Evolutionary conservation across 1,139 yeast species (phyloP).

Genomic region (Oligophagozyma castellii): DNA sequence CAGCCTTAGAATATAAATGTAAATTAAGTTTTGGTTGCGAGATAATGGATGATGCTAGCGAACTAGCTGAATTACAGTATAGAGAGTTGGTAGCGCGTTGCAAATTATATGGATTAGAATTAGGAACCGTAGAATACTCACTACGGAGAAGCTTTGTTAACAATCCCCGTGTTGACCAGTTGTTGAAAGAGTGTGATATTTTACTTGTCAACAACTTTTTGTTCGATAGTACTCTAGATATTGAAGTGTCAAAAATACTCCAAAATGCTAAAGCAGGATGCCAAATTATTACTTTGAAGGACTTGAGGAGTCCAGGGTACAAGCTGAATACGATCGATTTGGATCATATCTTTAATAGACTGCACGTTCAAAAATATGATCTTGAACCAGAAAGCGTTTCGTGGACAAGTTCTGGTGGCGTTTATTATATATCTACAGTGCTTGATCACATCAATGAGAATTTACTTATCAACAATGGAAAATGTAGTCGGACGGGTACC

Average conservation of each 20-base stretch:
- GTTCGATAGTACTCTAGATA: slow-evolving; percentile 61
- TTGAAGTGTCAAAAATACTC: slow-evolving; percentile 52
- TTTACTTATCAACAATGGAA: slow-evolving; percentile 22
- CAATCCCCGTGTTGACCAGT: slow-evolving; percentile 39
- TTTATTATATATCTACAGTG: slow-evolving; percentile 66
- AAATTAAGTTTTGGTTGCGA: slow-evolving; percentile 74
- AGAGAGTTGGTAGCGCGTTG: slow-evolving; percentile 45
- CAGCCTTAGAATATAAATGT: slow-evolving; percentile 78
- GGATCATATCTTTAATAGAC: slow-evolving; percentile 49
- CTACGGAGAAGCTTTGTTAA: slow-evolving; percentile 60
- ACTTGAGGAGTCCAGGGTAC: slow-evolving; percentile 41
- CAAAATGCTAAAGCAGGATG: slow-evolving; percentile 58
- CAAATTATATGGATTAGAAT: slow-evolving; percentile 46
- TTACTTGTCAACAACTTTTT: slow-evolving; percentile 71
- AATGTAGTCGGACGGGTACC: slow-evolving; percentile 13
- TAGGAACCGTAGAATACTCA: slow-evolving; percentile 44
- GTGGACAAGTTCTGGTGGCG: slow-evolving; percentile 76
- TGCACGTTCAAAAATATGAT: slow-evolving; percentile 49
- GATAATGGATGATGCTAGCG: slow-evolving; percentile 71
- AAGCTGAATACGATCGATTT: slow-evolving; percentile 39
- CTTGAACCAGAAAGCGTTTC: slow-evolving; percentile 67
- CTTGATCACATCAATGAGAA: slow-evolving; percentile 31
- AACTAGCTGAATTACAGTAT: slow-evolving; percentile 47
- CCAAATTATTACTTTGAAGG: slow-evolving; percentile 63
- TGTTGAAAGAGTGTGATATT: slow-evolving; percentile 53